Conservation (phyloP, 257 asterid genomes). For the Capsicum pubescens region DNA sequence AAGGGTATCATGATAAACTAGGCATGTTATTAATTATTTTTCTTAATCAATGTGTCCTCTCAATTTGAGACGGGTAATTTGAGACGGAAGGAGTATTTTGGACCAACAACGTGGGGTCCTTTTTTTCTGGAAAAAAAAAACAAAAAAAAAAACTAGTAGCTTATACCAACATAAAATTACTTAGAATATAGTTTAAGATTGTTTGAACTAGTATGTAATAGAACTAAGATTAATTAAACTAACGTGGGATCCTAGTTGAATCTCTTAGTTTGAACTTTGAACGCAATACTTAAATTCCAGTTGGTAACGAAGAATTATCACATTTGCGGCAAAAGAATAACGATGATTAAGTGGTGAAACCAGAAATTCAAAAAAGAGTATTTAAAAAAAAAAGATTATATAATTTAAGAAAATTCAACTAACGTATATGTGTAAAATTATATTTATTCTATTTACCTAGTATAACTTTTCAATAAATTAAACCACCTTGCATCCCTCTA, state of each 20-base stretch:
- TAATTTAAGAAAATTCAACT: no score
- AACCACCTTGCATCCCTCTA: not conserved
- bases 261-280: not conserved
- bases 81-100: not conserved
- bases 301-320: not conserved
- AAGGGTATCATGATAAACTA: no score
- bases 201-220: not conserved
- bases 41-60: no score
- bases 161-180: not conserved
- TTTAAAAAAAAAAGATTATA: no score
- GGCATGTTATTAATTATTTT: no score
- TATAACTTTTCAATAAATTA: no score
- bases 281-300: not conserved
- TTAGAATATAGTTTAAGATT: not conserved
- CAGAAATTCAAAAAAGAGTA: no score
- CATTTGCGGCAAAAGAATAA: not conserved
- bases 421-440: no score
- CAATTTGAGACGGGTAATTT: no score
- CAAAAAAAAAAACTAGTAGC: no score
- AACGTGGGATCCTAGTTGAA: not conserved
- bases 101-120: slow-evolving; percentile 20
- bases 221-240: not conserved
- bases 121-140: not conserved
- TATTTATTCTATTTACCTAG: not conserved
- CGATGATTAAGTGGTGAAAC: not conserved